Base-by-base conservation (phyloP, 352 stramenopile genomes). In the Globisporangium splendens region DNA sequence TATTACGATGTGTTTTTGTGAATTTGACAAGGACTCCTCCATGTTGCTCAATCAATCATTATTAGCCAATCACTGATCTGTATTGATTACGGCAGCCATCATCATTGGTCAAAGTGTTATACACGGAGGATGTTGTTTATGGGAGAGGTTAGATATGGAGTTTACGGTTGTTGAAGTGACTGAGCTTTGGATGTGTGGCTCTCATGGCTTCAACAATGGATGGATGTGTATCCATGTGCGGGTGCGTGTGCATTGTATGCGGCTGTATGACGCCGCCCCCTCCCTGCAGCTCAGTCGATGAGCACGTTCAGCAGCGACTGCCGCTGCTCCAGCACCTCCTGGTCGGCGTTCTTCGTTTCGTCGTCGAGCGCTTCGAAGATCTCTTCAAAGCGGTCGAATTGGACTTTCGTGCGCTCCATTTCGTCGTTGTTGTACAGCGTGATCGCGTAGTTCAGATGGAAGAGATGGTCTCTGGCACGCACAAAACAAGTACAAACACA, bases 391-490 rank as follows among this genome's bases (percentile, higher is more conserved):
- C 72, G 73, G 57, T 90, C 74, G 43, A 95, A 95, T 50, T 96
- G 84, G 42, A 90, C 73, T 59, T 82, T 89, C 14, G 86, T 79
- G 13, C 79, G 79, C 65, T 95, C 86, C 72, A 93, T 90, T 58
- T 95, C 83, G 71, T 94, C 86, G 66, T 95, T 93, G 68, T 94
- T 95, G 72, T 89, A 93, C 20, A 96, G 72, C 54, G 80, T 91
- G 59, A 95, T 92, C 43, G 88, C 80, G 58, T 93, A 96, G 64
- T 96, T 96, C 6, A 96, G 66, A 62, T 94, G 86, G 56, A 93
- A 93, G 72, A 91, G 69, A 72, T 93, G 83, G 50, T 91, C 82
- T 42, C 83, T 93, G 10, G 67, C 10, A n/a, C 11, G 20, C 42
- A 44, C 42, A 62, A 38, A 2, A 22, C 42, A 17, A 35, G 15